Evolutionary conservation across 2,329 filamentous ascomycete species (phyloP), one percentile per base, ranked within the genome.

Genomic region (Proliferodiscus dingleyae): DNA sequence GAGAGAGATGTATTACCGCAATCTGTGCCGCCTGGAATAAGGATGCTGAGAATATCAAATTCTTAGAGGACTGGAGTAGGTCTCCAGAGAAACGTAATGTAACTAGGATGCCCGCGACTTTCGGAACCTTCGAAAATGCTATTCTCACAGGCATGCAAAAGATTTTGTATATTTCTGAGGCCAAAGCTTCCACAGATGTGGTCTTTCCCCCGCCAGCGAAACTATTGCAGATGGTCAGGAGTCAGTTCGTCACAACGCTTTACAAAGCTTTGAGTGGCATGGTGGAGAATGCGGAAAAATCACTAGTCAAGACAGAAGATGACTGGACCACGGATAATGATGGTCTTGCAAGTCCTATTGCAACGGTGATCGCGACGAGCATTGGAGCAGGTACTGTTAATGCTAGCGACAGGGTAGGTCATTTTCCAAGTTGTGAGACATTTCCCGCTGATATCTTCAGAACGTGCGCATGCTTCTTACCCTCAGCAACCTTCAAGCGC

Each of bases 231-330:
- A 89, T 90, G 79, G 89, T 97, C 13, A 80, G 90, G 53, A 85
- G 83, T 53, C 89, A 95, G 61, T 98, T 98, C 61, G 89, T 95
- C 13, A 89, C 85, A 5, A 95, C 90, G 47, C 71, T 98, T 34
- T 97, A 97, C 68, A 95, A 95, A 65, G 89, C 89, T 5, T 70
- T 98, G 29, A 94, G 88, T 58, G 93, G 91, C 18, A 91, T 98
- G 81, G 89, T 98, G 1, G 93, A 97, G 67, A 97, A 95, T 65
- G 91, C 93, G 3, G 89, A 97, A 67, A 81, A 81, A 46, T 77
- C 83, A 3, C 66, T 81, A 11, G 79, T 82, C 55, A 81, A 80
- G 55, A 70, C 78, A 23, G 61, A 63, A 26, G 61, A 63, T 46
- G 61, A 64, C 21, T 65, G 61, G 61, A 61, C 60, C 3, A 56